A percentile compares a stretch with the other conserved stretches of the same genome.
These are phyloP conservation scores for Cystobasidium slooffiae DNA, from an alignment of 1,284 basidiomycete species.

Conservation along the genomic window DNA sequence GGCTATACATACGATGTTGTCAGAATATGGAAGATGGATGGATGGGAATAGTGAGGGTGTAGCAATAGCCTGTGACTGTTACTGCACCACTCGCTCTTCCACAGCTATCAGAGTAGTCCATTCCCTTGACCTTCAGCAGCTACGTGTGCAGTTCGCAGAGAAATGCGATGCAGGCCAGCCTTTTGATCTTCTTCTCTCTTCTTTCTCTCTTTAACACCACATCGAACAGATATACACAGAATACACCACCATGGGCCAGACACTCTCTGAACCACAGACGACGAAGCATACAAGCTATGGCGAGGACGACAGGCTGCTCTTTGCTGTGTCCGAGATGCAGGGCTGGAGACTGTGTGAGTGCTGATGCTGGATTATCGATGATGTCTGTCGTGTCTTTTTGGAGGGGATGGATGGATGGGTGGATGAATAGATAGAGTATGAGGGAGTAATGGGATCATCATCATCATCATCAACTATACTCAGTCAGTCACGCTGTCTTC, in stretches of 20 bases:
- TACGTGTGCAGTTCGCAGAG: background rate
- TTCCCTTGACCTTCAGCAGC: background rate
- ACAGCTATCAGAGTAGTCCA: too few relatives aligned
- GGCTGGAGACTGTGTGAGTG: slow-evolving; percentile 96
- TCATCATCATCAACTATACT: too few relatives aligned
- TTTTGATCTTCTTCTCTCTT: too few relatives aligned
- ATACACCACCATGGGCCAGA: slow-evolving; percentile 57
- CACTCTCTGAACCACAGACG: slow-evolving; percentile 67
- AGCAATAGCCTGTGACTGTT: too few relatives aligned
- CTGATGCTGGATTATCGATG: background rate
- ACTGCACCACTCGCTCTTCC: too few relatives aligned
- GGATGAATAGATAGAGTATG: too few relatives aligned
- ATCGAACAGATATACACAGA: background rate
- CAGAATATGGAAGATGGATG: background rate
- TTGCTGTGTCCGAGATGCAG: slow-evolving; percentile 95
- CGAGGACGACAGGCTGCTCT: slow-evolving; percentile 76
- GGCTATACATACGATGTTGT: too few relatives aligned
- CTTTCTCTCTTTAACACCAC: background rate
- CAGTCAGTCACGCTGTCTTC: too few relatives aligned
- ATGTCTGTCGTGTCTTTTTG: background rate
- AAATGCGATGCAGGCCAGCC: background rate
- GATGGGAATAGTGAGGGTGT: background rate
- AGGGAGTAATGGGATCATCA: too few relatives aligned
- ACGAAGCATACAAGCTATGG: slow-evolving; percentile 83
- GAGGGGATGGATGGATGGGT: too few relatives aligned